A percentile compares a stretch with the other conserved stretches of the same genome.
Evolutionary conservation across 1,284 basidiomycete species (phyloP).

Genomic region (Pseudozyma flocculosa): DNA sequence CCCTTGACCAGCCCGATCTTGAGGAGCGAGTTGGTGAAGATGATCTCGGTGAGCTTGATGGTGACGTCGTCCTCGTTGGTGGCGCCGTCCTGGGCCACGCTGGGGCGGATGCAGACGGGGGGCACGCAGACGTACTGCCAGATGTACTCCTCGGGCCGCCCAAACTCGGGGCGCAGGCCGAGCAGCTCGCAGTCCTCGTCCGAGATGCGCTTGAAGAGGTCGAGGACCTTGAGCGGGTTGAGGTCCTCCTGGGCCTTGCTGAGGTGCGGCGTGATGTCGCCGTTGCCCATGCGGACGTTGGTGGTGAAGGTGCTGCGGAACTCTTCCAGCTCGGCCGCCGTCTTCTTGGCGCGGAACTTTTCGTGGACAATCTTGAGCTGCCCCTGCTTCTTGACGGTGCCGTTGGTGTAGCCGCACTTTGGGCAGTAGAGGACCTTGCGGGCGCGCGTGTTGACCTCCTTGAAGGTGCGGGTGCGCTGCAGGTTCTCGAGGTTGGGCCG

Average conservation of each 20-base stretch:
- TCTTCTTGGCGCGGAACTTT: slow-evolving; percentile 94
- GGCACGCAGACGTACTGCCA: slow-evolving; percentile 99
- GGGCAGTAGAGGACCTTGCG: slow-evolving; percentile 91
- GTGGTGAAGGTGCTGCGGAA: slow-evolving; percentile 82
- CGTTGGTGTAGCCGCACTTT: slow-evolving; percentile 89
- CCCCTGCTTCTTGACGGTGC: slow-evolving; percentile 93
- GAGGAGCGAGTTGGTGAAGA: slow-evolving; percentile 90
- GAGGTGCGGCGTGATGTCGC: slow-evolving; percentile 80
- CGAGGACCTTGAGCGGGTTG: slow-evolving; percentile 89
- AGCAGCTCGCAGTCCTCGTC: slow-evolving; percentile 93
- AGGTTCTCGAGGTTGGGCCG: slow-evolving; percentile 89
- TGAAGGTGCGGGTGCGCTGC: slow-evolving; percentile 79
- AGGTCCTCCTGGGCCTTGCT: slow-evolving; percentile 91
- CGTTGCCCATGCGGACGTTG: slow-evolving; percentile 77
- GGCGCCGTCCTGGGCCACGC: slow-evolving; percentile 83
- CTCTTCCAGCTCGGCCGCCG: slow-evolving; percentile 79
- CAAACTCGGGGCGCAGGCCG: slow-evolving; percentile 82
- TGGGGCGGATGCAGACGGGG: slow-evolving; percentile 94
- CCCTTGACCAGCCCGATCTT: slow-evolving; percentile 79
- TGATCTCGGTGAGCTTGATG: slow-evolving; percentile 95
- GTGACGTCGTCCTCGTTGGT: slow-evolving; percentile 95
- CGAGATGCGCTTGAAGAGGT: slow-evolving; percentile 88
- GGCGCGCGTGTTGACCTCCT: slow-evolving; percentile 83
- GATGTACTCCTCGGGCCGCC: slow-evolving; percentile 93
- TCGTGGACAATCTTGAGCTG: slow-evolving; percentile 95